Evolutionary conservation across 192 early-diverging fungal genomes (phyloP).

Genomic region (Coemansia sp.): DNA sequence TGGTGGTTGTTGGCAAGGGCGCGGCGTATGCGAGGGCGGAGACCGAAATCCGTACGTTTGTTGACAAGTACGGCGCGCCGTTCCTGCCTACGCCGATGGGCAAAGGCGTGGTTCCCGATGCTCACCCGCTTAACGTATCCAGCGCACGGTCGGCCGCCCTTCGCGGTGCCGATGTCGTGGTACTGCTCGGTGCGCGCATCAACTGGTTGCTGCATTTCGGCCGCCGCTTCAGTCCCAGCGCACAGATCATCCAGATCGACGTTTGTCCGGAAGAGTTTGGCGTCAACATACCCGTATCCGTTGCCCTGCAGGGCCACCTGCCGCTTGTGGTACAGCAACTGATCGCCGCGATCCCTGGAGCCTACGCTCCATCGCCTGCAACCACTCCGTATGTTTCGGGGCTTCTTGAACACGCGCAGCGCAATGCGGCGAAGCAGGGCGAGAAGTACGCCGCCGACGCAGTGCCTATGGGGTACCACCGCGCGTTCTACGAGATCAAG

Average conservation of each 20-base stretch:
- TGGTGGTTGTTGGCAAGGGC: conserved; percentile 76
- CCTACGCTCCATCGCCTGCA: conserved; percentile 24
- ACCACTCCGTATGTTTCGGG: conserved; percentile 19
- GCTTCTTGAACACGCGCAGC: conserved; percentile 37
- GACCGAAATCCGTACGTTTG: conserved; percentile 55
- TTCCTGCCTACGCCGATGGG: conserved; percentile 75
- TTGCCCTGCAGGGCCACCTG: conserved; percentile 65
- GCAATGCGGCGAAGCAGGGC: conserved; percentile 52
- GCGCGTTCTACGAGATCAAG: conserved; percentile 70
- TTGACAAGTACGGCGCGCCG: conserved; percentile 61
- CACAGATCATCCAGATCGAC: conserved; percentile 75
- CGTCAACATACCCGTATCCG: conserved; percentile 54
- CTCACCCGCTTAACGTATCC: conserved; percentile 61
- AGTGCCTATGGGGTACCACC: conserved; percentile 66
- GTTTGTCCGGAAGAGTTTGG: conserved; percentile 66
- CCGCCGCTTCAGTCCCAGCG: conserved; percentile 50
- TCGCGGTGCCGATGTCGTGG: conserved; percentile 64
- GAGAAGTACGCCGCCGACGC: conserved; percentile 44
- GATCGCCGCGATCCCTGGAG: conserved; percentile 14
- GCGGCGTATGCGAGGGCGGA: conserved; percentile 70
- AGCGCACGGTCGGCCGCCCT: conserved; percentile 68
- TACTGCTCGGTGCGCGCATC: conserved; percentile 66
- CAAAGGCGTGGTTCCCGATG: conserved; percentile 70
- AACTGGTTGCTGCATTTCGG: conserved; percentile 83
- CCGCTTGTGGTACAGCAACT: conserved; percentile 60